phyloP scores from a whole-genome alignment of 805 yeast species.

The Saturnispora silvae region DNA sequence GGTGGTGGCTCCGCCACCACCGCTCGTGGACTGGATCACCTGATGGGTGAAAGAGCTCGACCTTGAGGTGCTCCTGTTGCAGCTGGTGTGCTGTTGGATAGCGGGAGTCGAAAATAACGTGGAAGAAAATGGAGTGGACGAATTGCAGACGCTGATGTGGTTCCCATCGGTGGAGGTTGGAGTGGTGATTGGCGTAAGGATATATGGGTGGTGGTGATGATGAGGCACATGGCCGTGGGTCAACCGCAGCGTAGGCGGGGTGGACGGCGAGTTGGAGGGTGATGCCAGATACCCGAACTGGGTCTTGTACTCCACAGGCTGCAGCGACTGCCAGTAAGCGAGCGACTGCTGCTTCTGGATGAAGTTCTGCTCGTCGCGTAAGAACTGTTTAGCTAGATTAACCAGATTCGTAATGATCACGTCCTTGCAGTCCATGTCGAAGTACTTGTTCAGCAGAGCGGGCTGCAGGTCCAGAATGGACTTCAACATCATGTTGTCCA shows the following conservation, averaged over 20 bases:
- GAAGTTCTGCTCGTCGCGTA: conserved; percentile 16
- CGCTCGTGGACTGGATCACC: background rate
- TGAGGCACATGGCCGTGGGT: conserved; percentile 5
- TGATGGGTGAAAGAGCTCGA: background rate
- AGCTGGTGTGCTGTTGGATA: conserved; percentile 2
- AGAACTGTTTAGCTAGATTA: conserved; percentile 19
- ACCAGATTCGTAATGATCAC: conserved; percentile 19
- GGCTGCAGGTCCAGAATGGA: conserved; percentile 19
- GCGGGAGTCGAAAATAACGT: conserved; percentile 5
- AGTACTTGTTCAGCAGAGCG: conserved; percentile 20
- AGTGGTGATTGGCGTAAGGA: conserved; percentile 25
- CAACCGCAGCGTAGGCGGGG: conserved; percentile 15
- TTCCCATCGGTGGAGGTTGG: conserved; percentile 15
- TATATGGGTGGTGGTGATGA: background rate
- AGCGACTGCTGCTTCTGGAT: conserved; percentile 9
- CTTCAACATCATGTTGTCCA: conserved; percentile 21
- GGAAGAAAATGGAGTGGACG: background rate
- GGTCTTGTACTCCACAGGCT: conserved; percentile 1
- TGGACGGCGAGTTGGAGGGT: conserved; percentile 24
- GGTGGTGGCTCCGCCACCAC: background rate
- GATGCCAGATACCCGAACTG: conserved; percentile 16
- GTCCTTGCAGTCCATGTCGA: conserved; percentile 12
- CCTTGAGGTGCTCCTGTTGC: background rate
- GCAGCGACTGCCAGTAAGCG: conserved; percentile 1
- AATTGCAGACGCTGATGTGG: no score